These are phyloP conservation scores for Medicago arabica DNA, from an alignment of 306 rosid species.

Conservation along the genomic window DNA sequence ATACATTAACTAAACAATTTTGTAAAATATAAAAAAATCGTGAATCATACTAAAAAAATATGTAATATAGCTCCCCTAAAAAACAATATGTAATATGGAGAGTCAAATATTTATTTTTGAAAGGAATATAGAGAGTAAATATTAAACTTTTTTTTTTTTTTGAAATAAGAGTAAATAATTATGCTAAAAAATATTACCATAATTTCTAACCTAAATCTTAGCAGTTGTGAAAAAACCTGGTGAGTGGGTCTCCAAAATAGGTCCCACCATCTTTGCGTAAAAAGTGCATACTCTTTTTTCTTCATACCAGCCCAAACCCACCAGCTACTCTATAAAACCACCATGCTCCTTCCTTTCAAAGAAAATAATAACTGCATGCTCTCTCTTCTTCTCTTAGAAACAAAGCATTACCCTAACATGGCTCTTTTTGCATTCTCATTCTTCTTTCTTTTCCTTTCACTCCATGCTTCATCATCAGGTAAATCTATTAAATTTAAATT, in stretches of 20 bases:
- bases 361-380: constrained; percentile 19
- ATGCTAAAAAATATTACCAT: too few relatives aligned
- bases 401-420: constrained; percentile 53
- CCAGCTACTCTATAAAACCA: constrained; percentile 45
- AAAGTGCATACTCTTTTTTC: constrained; percentile 32
- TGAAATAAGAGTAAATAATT: too few relatives aligned
- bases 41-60: too few relatives aligned
- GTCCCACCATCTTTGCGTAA: constrained; percentile 31
- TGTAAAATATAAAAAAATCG: background rate
- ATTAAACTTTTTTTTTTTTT: too few relatives aligned
- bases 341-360: background rate
- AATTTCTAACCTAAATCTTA: constrained; percentile 39
- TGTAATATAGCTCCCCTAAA: too few relatives aligned
- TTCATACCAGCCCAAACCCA: background rate
- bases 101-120: too few relatives aligned
- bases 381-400: background rate
- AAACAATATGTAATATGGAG: background rate
- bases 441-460: constrained; percentile 34
- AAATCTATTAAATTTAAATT: too few relatives aligned
- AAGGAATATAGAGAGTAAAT: too few relatives aligned
- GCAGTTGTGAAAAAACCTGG: constrained; percentile 31
- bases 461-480: constrained; percentile 55
- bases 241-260: constrained; percentile 34
- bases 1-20: background rate
- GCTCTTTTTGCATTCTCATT: constrained; percentile 36